Evolutionary conservation across 371 early-diverging fungal species (phyloP), one percentile per base, ranked within the genome.

Genomic region (Nematocida sp.): DNA sequence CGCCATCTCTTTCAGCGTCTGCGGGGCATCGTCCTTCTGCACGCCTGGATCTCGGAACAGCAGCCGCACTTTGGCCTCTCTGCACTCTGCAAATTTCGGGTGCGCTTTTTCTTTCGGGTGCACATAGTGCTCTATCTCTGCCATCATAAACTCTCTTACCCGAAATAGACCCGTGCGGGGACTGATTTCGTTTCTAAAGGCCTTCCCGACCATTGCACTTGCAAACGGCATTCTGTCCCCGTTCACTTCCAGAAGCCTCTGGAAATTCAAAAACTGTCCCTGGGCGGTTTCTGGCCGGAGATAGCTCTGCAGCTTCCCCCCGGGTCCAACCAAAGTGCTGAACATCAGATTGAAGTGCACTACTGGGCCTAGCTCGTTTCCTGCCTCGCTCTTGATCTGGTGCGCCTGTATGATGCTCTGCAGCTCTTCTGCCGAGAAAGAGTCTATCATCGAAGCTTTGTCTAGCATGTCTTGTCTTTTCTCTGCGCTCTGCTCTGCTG

Each of bases 271-370:
- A 85, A 99, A 99, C 85, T 96, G 97, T 77, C 96, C 95, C 86
- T 99, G 99, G 43, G 99, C 98, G 19, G 98, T 96, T 85, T 99
- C 99, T 62, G 99, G 99, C 62, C 99, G 88, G 77, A 99, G 86
- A 85, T 87, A 97, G 78, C 88, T 86, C 64, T 65, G 67, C 31
- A 75, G 58, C 27, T 92, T 88, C 66, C 93, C 94, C 48, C 95
- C 93, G 65, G 96, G 95, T 62, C 99, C 99, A 83, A 98, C 95
- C 82, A 86, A 88, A 51, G 91, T 93, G 57, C 89, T 90, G 80
- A 98, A 99, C 96, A 99, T 97, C 66, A 99, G 87, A 87, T 99
- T 99, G 88, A 99, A 99, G 76, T 89, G 88, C 49, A 87, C 89
- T 45, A 89, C 88, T 82, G 92, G 92, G 77, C 89, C 89, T 62